A percentile compares a stretch with the other conserved stretches of the same genome.
These are phyloP conservation scores for Bjerkandera adusta DNA, from an alignment of 1,284 basidiomycete genomes.

Conservation along the genomic window DNA sequence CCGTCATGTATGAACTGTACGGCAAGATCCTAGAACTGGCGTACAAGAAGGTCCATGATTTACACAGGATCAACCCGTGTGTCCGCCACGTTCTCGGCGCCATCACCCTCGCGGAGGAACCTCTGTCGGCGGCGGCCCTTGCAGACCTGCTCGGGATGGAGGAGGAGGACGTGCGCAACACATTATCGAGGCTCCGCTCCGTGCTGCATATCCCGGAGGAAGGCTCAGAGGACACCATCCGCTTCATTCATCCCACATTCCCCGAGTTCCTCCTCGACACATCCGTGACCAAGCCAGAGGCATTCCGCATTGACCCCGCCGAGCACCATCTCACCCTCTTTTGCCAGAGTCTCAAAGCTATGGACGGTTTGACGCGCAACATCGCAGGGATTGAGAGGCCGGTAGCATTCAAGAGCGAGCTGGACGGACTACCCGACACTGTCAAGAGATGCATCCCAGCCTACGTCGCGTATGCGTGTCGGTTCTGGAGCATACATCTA, in stretches of 20 bases:
- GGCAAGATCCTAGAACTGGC: not conserved
- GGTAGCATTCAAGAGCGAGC: no score
- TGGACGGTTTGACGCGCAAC: no score
- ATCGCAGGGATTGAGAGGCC: no score
- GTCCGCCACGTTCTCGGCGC: not conserved
- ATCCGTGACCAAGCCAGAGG: no score
- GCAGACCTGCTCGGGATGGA: not conserved
- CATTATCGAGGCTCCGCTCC: slow-evolving; percentile 4
- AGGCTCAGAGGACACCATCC: slow-evolving; percentile 10
- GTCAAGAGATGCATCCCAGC: no score
- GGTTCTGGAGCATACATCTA: no score
- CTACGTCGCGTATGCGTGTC: no score
- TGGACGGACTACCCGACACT: no score
- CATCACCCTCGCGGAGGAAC: not conserved
- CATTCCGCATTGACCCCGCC: no score
- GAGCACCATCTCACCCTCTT: no score
- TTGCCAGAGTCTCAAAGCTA: no score
- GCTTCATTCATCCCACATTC: slow-evolving; percentile 23
- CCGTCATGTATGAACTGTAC: not conserved
- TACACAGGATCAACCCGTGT: no score
- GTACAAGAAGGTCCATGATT: not conserved
- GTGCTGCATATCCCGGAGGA: slow-evolving; percentile 12
- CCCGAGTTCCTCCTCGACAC: slow-evolving; percentile 20
- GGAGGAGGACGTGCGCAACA: not conserved
- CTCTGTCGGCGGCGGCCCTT: not conserved